phyloP scores from a whole-genome alignment of 129 eudicot species.

The Solidago caesia region DNA sequence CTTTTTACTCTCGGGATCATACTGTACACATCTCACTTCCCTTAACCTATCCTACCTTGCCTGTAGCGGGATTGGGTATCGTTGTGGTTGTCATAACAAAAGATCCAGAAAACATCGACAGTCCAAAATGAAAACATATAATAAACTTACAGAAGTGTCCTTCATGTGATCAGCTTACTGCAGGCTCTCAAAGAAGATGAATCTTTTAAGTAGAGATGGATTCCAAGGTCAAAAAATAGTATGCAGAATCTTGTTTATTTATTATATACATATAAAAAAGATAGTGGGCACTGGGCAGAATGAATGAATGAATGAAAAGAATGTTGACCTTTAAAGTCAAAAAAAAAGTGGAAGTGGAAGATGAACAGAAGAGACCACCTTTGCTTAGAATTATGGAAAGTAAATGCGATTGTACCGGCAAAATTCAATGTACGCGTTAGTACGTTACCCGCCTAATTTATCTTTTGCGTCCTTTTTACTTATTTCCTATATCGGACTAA shows the following conservation, averaged over 20 bases:
- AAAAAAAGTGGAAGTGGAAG: constrained; percentile 27
- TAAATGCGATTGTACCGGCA: constrained; percentile 36
- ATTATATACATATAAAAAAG: neutral
- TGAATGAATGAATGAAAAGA: constrained; percentile 14
- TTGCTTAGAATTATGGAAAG: constrained; percentile 16
- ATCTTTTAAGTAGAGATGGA: neutral
- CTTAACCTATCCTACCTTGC: too few relatives aligned
- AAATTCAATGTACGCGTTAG: neutral
- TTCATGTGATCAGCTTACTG: constrained; percentile 26
- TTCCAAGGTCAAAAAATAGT: constrained; percentile 22
- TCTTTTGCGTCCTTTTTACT: too few relatives aligned
- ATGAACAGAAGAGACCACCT: constrained; percentile 30
- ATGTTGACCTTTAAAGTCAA: constrained; percentile 30
- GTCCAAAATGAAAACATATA: neutral
- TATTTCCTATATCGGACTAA: too few relatives aligned
- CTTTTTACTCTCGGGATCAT: too few relatives aligned
- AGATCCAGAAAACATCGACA: neutral
- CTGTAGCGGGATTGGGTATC: too few relatives aligned
- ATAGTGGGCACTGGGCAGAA: constrained; percentile 9
- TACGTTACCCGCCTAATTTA: too few relatives aligned
- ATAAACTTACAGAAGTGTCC: constrained; percentile 37
- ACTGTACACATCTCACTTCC: too few relatives aligned
- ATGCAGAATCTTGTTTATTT: constrained; percentile 23
- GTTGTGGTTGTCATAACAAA: neutral
- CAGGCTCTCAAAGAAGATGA: neutral